Conservation (phyloP, 73 alveolate species). For the Paramecium caudatum region DNA sequence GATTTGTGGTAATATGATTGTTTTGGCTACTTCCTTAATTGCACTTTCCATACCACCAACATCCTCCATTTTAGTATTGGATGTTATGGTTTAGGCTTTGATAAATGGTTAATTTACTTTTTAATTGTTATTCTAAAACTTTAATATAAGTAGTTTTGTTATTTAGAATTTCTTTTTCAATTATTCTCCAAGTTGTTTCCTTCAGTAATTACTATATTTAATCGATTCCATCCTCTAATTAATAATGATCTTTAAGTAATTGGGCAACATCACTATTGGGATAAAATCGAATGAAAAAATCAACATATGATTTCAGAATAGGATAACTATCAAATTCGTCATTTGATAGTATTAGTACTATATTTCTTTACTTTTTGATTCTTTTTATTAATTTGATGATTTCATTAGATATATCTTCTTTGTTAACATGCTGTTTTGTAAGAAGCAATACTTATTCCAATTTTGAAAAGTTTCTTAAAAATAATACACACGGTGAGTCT, state of each 20-base stretch:
- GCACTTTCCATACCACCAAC: slow-evolving; percentile 96
- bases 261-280: not conserved
- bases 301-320: slow-evolving; percentile 17
- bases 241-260: not conserved
- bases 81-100: slow-evolving; percentile 23
- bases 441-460: not conserved
- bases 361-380: not conserved
- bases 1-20: slow-evolving; percentile 86
- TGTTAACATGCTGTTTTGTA: not conserved
- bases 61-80: slow-evolving; percentile 92
- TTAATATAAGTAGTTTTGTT: not conserved
- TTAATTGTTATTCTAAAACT: not conserved
- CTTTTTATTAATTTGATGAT: not conserved
- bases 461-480: not conserved
- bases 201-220: not conserved
- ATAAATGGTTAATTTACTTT: not conserved
- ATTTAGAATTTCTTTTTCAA: not conserved
- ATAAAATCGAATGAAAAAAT: not conserved
- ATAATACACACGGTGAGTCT: slow-evolving; percentile 11
- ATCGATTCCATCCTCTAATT: not conserved
- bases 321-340: not conserved
- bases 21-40: slow-evolving; percentile 88
- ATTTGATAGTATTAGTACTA: not conserved
- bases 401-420: not conserved
- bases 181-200: slow-evolving; percentile 43